These are phyloP conservation scores for Volvox reticuliferus DNA, from an alignment of 139 green algal genomes.

Conservation along the genomic window DNA sequence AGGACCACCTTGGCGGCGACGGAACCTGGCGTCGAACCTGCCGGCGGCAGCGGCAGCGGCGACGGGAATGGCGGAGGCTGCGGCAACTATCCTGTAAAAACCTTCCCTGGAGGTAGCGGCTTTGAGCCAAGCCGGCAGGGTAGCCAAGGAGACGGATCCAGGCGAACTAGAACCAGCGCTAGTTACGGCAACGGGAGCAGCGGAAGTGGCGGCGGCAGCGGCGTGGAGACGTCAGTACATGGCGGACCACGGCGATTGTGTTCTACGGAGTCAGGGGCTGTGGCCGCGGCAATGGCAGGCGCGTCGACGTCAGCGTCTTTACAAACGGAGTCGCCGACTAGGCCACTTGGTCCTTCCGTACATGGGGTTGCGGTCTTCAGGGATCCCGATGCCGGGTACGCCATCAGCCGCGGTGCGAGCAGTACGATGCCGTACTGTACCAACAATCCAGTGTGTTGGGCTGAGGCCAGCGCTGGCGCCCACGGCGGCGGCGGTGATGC, in stretches of 20 bases:
- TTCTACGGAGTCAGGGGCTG: background rate
- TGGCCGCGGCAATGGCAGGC: background rate
- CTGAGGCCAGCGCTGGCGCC: too few relatives aligned
- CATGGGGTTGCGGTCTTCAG: background rate
- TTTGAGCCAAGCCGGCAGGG: background rate
- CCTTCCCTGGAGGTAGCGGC: too few relatives aligned
- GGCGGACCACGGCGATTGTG: background rate
- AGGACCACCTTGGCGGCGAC: too few relatives aligned
- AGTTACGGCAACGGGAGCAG: background rate
- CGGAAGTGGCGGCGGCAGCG: background rate
- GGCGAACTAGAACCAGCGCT: background rate
- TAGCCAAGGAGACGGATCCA: background rate
- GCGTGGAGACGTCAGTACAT: background rate
- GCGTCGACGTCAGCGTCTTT: background rate
- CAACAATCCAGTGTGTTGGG: background rate
- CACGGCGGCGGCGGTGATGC: too few relatives aligned
- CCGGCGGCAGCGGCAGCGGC: too few relatives aligned
- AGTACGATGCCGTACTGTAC: background rate
- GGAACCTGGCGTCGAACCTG: too few relatives aligned
- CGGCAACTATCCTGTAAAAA: background rate
- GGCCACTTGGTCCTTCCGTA: background rate
- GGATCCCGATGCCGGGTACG: background rate
- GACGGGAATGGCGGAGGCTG: too few relatives aligned
- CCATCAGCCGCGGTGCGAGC: background rate
- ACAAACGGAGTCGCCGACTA: background rate